Evolutionary conservation across 163 green algal species (phyloP), one percentile per base, ranked within the genome.

Genomic region (Volvox carteri): DNA sequence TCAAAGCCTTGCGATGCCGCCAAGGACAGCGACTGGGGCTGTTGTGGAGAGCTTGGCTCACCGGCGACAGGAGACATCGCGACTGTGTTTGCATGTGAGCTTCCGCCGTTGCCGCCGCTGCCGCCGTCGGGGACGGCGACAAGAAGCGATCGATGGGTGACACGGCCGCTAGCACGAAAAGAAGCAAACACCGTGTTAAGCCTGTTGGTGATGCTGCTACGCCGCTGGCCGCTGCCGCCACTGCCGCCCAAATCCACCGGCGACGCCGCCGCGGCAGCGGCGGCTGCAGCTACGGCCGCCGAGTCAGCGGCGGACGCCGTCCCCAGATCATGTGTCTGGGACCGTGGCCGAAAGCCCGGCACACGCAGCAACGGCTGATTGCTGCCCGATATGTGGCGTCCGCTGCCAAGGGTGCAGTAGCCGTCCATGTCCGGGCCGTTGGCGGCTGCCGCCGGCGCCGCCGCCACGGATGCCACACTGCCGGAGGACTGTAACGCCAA

Each of bases 201-300:
- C 25, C 78, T 56, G 39, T 19, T 77, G 12, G 78, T 77, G 60
- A 86, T 77, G 78, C 78, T 86, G 41, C 56, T 33, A n/a, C 78
- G 78, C 12, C 78, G 76, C 75, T 39, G 28, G 7, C 25, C 73
- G 25, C 8, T n/a, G n/a, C n/a, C n/a, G n/a, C n/a, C n/a, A n/a
- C n/a, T n/a, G n/a, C n/a, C 44, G 25, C 28, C 46, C 2, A 5
- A 4, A 65, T 65, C 54, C 19, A 12, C 28, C 28, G 54, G 54
- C 54, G 54, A 65, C 54, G 54, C 7, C 54, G 54, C 28, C 5
- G 5, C 54, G 8, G 54, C 30, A 33, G 75, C 30, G 4, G 28
- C 8, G 12, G n/a, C 48, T 1, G 14, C 74, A 25, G 42, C 39
- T n/a, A n/a, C n/a, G n/a, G n/a, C n/a, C n/a, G n/a, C n/a, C n/a